Base-by-base conservation (phyloP, 768 basidiomycete species). In the Gloeophyllum trabeum region DNA sequence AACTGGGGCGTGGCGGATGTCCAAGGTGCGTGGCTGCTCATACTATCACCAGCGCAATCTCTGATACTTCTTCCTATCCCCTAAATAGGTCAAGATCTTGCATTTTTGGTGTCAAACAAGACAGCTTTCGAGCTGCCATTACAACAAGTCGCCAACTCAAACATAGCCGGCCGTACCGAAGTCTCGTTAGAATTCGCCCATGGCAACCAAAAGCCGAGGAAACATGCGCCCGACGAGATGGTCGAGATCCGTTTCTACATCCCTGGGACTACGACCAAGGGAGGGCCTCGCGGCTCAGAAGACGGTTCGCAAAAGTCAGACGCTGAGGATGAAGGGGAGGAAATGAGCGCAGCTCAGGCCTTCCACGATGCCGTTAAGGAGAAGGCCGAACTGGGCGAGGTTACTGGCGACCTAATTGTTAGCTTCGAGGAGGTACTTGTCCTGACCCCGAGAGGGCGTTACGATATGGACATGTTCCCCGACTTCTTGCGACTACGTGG, bases 1-100 rank as follows among this genome's bases (percentile, higher is more conserved):
- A 98, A 99, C 59, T 98, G 96, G 96, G 96, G 96, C 4, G 75
- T 82, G 23, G 87, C 89, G 2, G 90, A 94, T 54, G 88, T 98
- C 48, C 85, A 89, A 73, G 89, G 94, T 89, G 47, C 43, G 68
- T 51, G 30, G 37, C 14, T 32, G 39, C 21, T 16, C 4, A 32
- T n/a, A n/a, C 34, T 36, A 44, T 36, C 20, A 19, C 7, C 10
- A 10, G 12, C 20, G 13, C 20, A 37, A 10, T 12, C 36, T 10
- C 20, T 10, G 20, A 30, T 7, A 21, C 36, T 40, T 26, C 13
- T 35, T 20, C 14, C 24, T 12, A 26, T 19, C 40, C 22, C 13
- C 25, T 48, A 13, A n/a, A n/a, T 46, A 97, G 94, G 89, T 32
- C 77, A 85, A 59, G 92, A 99, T 41, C 70, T 99, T 23, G 86